phyloP scores from a whole-genome alignment of 148 eudicot genomes.

The Heliosperma pusillum region DNA sequence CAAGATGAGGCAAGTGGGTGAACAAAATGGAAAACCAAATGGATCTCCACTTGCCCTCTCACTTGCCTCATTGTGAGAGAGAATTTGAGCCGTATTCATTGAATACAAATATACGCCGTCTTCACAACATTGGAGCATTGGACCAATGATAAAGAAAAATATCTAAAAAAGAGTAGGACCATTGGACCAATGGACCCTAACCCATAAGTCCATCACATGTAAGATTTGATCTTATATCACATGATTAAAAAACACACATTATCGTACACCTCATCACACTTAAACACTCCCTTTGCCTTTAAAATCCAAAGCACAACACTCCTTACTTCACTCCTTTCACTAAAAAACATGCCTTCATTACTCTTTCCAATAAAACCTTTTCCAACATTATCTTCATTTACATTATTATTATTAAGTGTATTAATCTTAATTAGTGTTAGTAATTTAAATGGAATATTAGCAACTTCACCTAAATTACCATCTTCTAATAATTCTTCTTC shows the following conservation, averaged over 20 bases:
- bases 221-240: background rate
- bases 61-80: no score
- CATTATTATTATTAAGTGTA: conserved; percentile 15
- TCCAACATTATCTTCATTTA: conserved; percentile 2
- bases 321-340: conserved; percentile 2
- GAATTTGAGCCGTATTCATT: no score
- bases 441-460: conserved; percentile 8
- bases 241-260: conserved; percentile 6
- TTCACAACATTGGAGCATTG: no score
- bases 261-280: conserved; percentile 14
- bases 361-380: background rate
- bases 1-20: no score
- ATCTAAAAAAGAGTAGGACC: background rate
- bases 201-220: background rate
- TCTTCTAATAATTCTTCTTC: conserved; percentile 23
- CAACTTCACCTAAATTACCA: conserved; percentile 10
- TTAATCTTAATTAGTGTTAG: conserved; percentile 25
- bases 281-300: conserved; percentile 15
- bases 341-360: conserved; percentile 2
- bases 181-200: background rate
- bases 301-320: conserved; percentile 10
- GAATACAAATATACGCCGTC: no score
- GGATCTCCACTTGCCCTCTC: no score
- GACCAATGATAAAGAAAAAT: no score
- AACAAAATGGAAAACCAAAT: no score